Evolutionary conservation across 1,284 basidiomycete genomes (phyloP).

Genomic region (Wallemia ichthyophaga): DNA sequence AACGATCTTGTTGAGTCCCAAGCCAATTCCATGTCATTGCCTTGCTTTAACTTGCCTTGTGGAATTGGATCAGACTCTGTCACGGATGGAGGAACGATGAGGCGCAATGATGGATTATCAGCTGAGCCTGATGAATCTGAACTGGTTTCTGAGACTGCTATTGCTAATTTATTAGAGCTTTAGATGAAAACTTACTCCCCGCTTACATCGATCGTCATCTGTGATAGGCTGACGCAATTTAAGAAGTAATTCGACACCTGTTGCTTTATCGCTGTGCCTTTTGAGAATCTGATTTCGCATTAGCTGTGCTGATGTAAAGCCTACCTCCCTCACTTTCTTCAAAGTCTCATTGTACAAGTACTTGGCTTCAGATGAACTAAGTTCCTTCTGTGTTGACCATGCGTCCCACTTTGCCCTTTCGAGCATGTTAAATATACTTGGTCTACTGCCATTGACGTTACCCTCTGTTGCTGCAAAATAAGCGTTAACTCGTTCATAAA

Average conservation of each 20-base stretch:
- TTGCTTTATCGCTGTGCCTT: neutral
- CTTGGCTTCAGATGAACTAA: conserved; percentile 51
- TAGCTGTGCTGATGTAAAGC: no score
- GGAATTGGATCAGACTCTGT: no score
- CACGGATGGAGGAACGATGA: no score
- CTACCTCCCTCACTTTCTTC: conserved; percentile 28
- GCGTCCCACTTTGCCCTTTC: conserved; percentile 91
- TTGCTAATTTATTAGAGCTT: no score
- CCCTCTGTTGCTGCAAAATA: conserved; percentile 43
- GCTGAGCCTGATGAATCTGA: no score
- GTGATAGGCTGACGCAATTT: neutral
- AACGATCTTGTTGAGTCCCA: no score
- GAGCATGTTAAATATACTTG: conserved; percentile 73
- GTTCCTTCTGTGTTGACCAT: conserved; percentile 67
- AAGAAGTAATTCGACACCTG: neutral
- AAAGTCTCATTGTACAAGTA: conserved; percentile 65
- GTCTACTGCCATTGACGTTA: conserved; percentile 44
- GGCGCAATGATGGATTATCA: no score
- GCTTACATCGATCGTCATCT: no score
- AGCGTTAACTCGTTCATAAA: neutral
- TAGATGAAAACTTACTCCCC: no score
- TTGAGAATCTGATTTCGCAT: neutral
- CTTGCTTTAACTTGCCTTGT: no score
- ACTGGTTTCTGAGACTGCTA: neutral
- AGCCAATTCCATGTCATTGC: no score